Base-by-base conservation (phyloP, 257 asterid species). In the Knoxia roxburghii region DNA sequence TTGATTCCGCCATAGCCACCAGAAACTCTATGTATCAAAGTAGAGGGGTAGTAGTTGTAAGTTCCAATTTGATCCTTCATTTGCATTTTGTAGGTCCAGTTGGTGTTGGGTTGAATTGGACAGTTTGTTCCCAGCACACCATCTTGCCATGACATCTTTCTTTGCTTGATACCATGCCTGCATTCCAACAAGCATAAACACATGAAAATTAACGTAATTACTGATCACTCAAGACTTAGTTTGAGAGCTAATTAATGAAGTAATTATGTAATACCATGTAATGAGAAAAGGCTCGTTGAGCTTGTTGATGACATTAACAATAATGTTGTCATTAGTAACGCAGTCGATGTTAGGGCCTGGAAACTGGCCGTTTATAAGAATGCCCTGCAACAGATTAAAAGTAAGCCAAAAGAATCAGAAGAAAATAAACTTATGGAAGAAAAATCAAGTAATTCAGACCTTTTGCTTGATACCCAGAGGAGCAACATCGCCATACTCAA, bases 51-150 rank as follows among this genome's bases (percentile, higher is more conserved):
- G 71, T 91, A 89, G 6, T 56, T 73, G 79, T 39, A 91, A 0
- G 89, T 89, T 48, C 96, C 98, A 37, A 91, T 83, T 41, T 91
- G 98, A 69, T 89, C 96, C 64, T 89, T 87, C 83, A 83, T 77
- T 35, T 91, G 96, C 95, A 89, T 87, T 32, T 10, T 83, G 81
- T 91, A 89, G 0, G 95, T 85, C 92, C 92, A 89, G 20, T 85
- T 89, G 2, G 89, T 8, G 76, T 85, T 87, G 6, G 96, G 90
- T 24, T 82, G 88, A 68, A 91, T 91, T 1, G 98, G 98, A 54
- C 98, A 91, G 51, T 91, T 91, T 2, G 98, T 91, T 65, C 98
- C 95, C 0, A 89, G 84, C n/a, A 91, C 98, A 7, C 98, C 98
- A 53, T 91, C 98, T 74, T 82, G 86, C 98, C 98, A 91, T 3